Percentiles rank a stretch among this genome's conserved stretches.
phyloP scores from a whole-genome alignment of 352 stramenopile species.

The Pythium inflatum region DNA sequence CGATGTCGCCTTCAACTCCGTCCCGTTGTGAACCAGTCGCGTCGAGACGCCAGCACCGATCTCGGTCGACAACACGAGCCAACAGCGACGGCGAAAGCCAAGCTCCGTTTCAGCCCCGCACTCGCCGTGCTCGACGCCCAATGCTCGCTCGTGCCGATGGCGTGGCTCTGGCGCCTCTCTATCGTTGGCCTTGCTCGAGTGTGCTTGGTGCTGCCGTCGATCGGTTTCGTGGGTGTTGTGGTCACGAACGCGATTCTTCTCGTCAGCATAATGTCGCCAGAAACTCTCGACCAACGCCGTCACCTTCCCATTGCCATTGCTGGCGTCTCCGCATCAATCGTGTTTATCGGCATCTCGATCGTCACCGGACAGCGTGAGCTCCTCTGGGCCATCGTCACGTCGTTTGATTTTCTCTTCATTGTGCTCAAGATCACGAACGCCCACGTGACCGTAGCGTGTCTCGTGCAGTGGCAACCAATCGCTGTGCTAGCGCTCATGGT shows the following conservation, averaged over 20 bases:
- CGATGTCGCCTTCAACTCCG: conserved; percentile 21
- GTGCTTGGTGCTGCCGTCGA: too few relatives aligned
- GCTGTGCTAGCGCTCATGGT: background rate
- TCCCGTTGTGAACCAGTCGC: background rate
- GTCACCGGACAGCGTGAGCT: conserved; percentile 33
- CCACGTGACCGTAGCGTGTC: conserved; percentile 22
- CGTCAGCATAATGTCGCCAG: background rate
- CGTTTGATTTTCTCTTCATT: conserved; percentile 53
- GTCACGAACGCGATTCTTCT: background rate
- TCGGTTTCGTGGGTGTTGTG: background rate
- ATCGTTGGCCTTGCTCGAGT: too few relatives aligned
- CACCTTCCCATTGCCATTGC: background rate
- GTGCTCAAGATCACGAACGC: conserved; percentile 31
- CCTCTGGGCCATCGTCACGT: conserved; percentile 34
- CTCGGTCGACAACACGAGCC: too few relatives aligned
- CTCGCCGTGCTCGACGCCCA: background rate
- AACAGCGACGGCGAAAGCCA: background rate
- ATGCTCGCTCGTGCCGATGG: background rate
- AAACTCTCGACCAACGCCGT: background rate
- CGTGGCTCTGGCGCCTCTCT: background rate
- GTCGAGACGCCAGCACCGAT: background rate
- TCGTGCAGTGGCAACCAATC: background rate
- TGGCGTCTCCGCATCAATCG: background rate
- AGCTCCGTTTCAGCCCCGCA: background rate
- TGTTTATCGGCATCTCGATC: background rate